A percentile compares a stretch with the other conserved stretches of the same genome.
Conservation (phyloP, 2,329 filamentous ascomycete species). For the Hyphodiscus sp. region DNA sequence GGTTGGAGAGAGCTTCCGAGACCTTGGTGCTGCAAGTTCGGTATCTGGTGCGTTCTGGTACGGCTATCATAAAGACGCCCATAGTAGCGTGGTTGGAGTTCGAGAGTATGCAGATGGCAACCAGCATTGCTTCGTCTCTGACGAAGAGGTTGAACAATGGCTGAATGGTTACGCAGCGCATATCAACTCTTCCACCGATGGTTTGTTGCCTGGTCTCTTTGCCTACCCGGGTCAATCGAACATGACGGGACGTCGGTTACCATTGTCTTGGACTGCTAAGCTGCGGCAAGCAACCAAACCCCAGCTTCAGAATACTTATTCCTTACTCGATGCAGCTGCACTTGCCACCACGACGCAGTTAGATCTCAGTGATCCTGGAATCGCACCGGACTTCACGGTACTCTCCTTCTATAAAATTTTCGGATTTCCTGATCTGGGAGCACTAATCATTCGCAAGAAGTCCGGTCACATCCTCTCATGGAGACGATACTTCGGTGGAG, state of each 20-base stretch:
- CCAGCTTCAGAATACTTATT: constrained; percentile 42
- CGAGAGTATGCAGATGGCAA: constrained; percentile 62
- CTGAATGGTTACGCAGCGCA: constrained; percentile 33
- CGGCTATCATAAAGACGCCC: constrained; percentile 75
- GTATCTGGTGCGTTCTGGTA: constrained; percentile 65
- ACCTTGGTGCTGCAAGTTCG: constrained; percentile 53
- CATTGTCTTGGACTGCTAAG: constrained; percentile 57
- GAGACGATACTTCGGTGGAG: constrained; percentile 82
- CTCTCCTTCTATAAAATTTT: constrained; percentile 95
- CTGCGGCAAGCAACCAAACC: constrained; percentile 34
- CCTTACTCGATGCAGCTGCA: constrained; percentile 80
- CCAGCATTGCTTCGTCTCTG: constrained; percentile 53
- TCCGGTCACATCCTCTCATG: constrained; percentile 56
- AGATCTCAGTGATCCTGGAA: constrained; percentile 54
- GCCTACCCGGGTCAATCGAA: constrained; percentile 72
- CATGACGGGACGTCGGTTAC: constrained; percentile 43
- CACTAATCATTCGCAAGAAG: constrained; percentile 69
- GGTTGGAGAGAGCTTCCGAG: constrained; percentile 69
- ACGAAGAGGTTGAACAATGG: constrained; percentile 61
- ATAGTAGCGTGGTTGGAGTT: constrained; percentile 81
- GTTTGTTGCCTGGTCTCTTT: constrained; percentile 45
- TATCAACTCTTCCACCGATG: constrained; percentile 24
- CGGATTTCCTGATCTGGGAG: constrained; percentile 86
- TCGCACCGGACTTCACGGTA: constrained; percentile 75
- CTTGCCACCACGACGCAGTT: constrained; percentile 70